Evolutionary conservation across 1,284 basidiomycete genomes (phyloP).

Genomic region (Trichosporon sp.): DNA sequence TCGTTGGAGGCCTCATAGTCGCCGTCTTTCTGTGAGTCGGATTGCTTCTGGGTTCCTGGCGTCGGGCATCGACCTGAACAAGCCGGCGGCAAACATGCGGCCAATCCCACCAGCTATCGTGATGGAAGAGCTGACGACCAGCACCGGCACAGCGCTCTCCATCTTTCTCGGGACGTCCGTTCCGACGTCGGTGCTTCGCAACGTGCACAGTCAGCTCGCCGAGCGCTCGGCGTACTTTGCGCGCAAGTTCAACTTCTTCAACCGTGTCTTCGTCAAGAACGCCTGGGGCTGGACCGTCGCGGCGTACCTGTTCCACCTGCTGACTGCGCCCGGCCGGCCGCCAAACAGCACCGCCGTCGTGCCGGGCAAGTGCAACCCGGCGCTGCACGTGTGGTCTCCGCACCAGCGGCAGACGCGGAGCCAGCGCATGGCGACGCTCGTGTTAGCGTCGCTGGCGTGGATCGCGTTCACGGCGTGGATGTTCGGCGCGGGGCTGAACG

Average conservation of each 20-base stretch:
- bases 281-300: slow-evolving; percentile 87
- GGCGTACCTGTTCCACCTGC: slow-evolving; percentile 56
- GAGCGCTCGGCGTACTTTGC: slow-evolving; percentile 63
- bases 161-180: slow-evolving; percentile 57
- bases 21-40: slow-evolving; percentile 32
- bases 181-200: slow-evolving; percentile 39
- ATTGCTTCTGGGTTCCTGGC: no score
- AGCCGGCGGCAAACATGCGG: background rate
- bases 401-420: slow-evolving; percentile 44
- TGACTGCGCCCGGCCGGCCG: slow-evolving; percentile 23
- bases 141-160: slow-evolving; percentile 51
- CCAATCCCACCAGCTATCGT: background rate
- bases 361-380: slow-evolving; percentile 9
- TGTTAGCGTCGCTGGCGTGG: slow-evolving; percentile 67
- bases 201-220: slow-evolving; percentile 53
- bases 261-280: slow-evolving; percentile 81
- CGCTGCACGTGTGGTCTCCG: slow-evolving; percentile 55
- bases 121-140: slow-evolving; percentile 4
- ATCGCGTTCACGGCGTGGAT: slow-evolving; percentile 79
- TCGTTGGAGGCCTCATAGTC: slow-evolving; percentile 18
- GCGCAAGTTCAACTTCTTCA: slow-evolving; percentile 73
- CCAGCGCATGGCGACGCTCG: slow-evolving; percentile 58
- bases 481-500: slow-evolving; percentile 78
- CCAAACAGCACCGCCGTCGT: background rate
- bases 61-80: no score